A percentile compares a stretch with the other conserved stretches of the same genome.
phyloP scores from a whole-genome alignment of 2,329 filamentous ascomycete genomes.

The Zopfia rhizophila region DNA sequence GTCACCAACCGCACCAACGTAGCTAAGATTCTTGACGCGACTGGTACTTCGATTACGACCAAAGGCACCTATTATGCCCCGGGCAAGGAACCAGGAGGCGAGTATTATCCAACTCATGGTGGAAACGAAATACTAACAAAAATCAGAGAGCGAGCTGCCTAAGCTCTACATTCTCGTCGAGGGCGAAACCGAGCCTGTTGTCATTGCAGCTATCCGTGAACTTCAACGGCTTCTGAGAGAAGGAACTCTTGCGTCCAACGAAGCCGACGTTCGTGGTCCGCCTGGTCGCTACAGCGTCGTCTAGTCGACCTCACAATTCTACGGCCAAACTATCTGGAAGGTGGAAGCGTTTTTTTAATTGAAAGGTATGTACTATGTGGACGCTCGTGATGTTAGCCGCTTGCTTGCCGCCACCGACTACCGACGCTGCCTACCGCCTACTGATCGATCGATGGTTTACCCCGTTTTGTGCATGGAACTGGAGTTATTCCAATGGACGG shows the following conservation, averaged over 20 bases:
- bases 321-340: too few relatives aligned
- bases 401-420: too few relatives aligned
- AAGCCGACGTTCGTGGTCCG: conserved; percentile 83
- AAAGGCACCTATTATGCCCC: conserved; percentile 90
- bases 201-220: conserved; percentile 90
- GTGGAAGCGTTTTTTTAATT: too few relatives aligned
- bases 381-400: too few relatives aligned
- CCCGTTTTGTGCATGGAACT: too few relatives aligned
- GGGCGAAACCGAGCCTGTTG: conserved; percentile 92
- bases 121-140: conserved; percentile 19
- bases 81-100: conserved; percentile 79
- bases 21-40: conserved; percentile 94
- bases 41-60: conserved; percentile 94
- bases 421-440: too few relatives aligned
- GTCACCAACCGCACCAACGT: conserved; percentile 99
- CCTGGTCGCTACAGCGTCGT: conserved; percentile 90
- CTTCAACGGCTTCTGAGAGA: conserved; percentile 88
- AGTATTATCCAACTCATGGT: conserved; percentile 6
- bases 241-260: conserved; percentile 87
- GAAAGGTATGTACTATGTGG: too few relatives aligned
- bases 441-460: too few relatives aligned
- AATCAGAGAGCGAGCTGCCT: conserved; percentile 72
- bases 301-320: too few relatives aligned
- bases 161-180: conserved; percentile 98
- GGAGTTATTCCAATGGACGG: too few relatives aligned